phyloP scores from a whole-genome alignment of 2,329 filamentous ascomycete genomes.

The Alternaria triticimaculans region DNA sequence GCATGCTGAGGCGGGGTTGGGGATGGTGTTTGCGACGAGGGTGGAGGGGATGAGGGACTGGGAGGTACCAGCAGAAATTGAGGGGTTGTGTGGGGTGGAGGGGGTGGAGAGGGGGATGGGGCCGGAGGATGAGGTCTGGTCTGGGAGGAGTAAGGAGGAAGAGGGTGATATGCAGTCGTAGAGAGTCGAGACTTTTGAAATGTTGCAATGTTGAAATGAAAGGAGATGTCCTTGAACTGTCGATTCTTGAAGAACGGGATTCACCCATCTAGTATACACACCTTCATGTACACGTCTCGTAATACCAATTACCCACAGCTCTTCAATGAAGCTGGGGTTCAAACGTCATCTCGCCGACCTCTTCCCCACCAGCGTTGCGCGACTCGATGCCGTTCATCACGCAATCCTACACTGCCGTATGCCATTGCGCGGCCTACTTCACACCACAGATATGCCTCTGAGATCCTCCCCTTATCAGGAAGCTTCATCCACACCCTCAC shows the following conservation, averaged over 20 bases:
- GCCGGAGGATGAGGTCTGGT: conserved; percentile 59
- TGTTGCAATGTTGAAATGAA: neutral
- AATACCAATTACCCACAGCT: neutral
- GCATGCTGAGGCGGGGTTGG: conserved; percentile 40
- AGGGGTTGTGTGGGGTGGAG: conserved; percentile 54
- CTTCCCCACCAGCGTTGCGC: neutral
- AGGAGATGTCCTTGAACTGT: neutral
- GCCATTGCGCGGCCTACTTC: neutral
- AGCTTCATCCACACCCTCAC: conserved; percentile 15
- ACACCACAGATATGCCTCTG: neutral
- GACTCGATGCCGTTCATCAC: neutral
- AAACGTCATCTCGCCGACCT: neutral
- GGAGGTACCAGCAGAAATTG: conserved; percentile 55
- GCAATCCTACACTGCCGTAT: neutral
- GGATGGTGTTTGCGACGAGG: conserved; percentile 65
- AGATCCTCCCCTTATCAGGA: neutral
- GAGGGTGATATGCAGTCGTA: neutral
- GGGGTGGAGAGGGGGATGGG: conserved; percentile 53
- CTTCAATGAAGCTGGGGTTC: neutral
- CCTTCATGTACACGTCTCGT: conserved; percentile 1
- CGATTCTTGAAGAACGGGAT: neutral
- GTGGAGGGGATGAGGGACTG: conserved; percentile 54
- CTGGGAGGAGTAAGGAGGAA: conserved; percentile 32
- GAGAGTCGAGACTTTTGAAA: neutral
- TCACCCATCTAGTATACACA: neutral